Evolutionary conservation across 495 filamentous ascomycete genomes (phyloP).

Genomic region (Daldinia bambusicola): DNA sequence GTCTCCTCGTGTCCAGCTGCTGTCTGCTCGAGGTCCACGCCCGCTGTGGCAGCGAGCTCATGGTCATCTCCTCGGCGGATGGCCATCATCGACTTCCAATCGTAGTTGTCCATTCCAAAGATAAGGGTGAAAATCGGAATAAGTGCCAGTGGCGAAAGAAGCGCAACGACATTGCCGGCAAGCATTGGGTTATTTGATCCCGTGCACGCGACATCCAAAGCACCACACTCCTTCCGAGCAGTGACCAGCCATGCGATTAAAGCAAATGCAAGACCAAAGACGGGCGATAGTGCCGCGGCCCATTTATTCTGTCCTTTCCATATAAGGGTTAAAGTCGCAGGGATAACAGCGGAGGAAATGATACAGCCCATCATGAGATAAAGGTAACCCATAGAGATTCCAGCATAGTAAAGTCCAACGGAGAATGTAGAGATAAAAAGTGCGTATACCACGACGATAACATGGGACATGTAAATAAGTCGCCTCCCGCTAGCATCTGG

Average conservation of each 20-base stretch:
- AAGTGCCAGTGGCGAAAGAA: constrained; percentile 82
- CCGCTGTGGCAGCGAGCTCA: constrained; percentile 73
- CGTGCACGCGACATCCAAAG: constrained; percentile 77
- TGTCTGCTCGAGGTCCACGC: constrained; percentile 77
- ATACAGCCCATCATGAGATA: constrained; percentile 92
- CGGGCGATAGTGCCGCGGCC: constrained; percentile 77
- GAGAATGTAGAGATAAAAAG: constrained; percentile 86
- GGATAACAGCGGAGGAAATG: constrained; percentile 85
- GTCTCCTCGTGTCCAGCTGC: constrained; percentile 63
- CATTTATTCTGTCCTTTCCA: constrained; percentile 88
- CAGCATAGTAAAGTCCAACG: constrained; percentile 78
- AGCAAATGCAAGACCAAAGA: constrained; percentile 78
- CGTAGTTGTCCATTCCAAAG: constrained; percentile 83
- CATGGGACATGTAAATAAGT: constrained; percentile 88
- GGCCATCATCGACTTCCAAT: constrained; percentile 85
- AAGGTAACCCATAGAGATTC: constrained; percentile 68
- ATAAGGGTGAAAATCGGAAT: constrained; percentile 80
- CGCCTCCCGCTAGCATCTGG: constrained; percentile 74
- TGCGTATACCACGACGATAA: constrained; percentile 78
- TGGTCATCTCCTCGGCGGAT: constrained; percentile 88
- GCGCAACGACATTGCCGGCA: constrained; percentile 80
- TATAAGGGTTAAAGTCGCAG: constrained; percentile 80
- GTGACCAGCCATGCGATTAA: constrained; percentile 93
- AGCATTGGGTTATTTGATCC: constrained; percentile 90
- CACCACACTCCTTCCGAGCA: constrained; percentile 78